Evolutionary conservation across 768 basidiomycete genomes (phyloP), one percentile per base, ranked within the genome.

Genomic region (Russula abietina): DNA sequence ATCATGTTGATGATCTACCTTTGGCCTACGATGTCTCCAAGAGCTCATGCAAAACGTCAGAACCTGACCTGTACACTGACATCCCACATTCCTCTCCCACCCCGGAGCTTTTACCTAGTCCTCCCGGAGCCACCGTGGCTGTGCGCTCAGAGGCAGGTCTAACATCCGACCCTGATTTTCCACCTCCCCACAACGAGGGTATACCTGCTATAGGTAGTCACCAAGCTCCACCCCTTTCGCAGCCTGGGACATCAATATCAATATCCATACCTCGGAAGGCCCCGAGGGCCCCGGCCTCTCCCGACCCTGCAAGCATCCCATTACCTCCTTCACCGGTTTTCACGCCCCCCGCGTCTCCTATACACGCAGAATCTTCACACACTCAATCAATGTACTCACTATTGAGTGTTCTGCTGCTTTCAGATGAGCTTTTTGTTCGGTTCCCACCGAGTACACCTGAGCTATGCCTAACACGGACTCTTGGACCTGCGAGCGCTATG

Each of bases 401-500:
- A 51, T 73, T 81, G 5, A 69, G 76, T 28, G 78, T 90, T 32
- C 79, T 91, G 24, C 70, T 70, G 5, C 77, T 77, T 30, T 79
- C 89, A 1, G 88, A 90, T 67, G 77, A 73, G 9, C 81, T 92
- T 14, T 82, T 80, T 54, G 66, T 70, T n/a, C 66, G 70, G 22
- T 87, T 80, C 71, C 88, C 89, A 4, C 87, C 88, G 2, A 75
- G 79, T 1, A 80, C 87, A 56, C 79, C 84, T 11, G 75, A 72
- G 0, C 75, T 92, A 14, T 70, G 66, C 3, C 74, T 89, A 17
- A 73, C 79, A 7, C 74, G 77, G 32, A 88, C 88, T 53, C 84
- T 93, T 81, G 91, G 91, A 10, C 88, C 87, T 1, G 84, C 88
- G 68, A 91, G 88, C 69, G 87, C 82, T 41, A 76, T 90, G 55